phyloP scores from a whole-genome alignment of 2,329 filamentous ascomycete species.

The Emmonsia crescens region DNA sequence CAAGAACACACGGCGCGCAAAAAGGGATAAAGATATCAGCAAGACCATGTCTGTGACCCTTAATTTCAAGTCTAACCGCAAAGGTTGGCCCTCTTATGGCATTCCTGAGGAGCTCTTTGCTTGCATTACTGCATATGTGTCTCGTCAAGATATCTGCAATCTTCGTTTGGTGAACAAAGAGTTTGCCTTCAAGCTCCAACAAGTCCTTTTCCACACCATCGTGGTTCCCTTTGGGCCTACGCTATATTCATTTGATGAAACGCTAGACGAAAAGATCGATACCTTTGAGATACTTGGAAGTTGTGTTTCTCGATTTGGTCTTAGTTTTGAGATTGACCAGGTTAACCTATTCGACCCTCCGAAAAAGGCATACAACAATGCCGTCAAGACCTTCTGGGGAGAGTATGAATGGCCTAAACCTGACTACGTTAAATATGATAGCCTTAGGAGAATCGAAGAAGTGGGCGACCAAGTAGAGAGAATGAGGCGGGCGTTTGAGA shows the following conservation, averaged over 20 bases:
- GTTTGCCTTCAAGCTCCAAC: constrained; percentile 48
- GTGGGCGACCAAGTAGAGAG: constrained; percentile 52
- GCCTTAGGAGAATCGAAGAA: constrained; percentile 50
- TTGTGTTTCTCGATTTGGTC: constrained; percentile 52
- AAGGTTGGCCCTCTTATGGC: constrained; percentile 28
- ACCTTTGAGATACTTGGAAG: constrained; percentile 52
- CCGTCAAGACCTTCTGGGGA: constrained; percentile 51
- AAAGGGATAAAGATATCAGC: neutral
- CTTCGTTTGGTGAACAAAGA: constrained; percentile 52
- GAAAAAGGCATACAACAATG: constrained; percentile 45
- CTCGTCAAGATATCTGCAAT: constrained; percentile 47
- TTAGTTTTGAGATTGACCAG: constrained; percentile 59
- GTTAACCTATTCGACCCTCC: constrained; percentile 32
- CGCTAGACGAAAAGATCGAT: constrained; percentile 24
- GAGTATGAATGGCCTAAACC: constrained; percentile 53
- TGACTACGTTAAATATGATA: constrained; percentile 48
- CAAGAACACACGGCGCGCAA: neutral
- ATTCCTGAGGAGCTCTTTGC: constrained; percentile 55
- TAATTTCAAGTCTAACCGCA: neutral
- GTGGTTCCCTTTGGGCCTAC: constrained; percentile 56
- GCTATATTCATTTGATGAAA: constrained; percentile 34
- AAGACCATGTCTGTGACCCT: neutral
- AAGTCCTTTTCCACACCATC: constrained; percentile 50
- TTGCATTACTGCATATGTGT: constrained; percentile 44
- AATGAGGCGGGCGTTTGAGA: constrained; percentile 51